These are phyloP conservation scores for Cyclocybe aegerita DNA, from an alignment of 768 basidiomycete genomes.

Conservation along the genomic window DNA sequence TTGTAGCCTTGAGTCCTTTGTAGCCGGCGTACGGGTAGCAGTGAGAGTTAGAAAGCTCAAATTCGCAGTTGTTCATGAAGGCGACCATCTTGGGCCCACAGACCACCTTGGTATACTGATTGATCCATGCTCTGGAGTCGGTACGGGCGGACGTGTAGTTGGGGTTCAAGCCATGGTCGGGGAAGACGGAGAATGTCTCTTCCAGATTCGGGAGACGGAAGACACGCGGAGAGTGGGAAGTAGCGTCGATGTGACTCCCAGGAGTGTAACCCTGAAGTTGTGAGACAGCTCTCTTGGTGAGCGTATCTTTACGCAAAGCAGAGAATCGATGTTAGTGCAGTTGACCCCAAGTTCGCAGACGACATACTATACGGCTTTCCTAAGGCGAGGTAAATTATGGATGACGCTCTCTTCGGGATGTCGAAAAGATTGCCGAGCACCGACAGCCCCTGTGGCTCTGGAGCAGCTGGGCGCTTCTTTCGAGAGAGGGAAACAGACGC, in stretches of 20 bases:
- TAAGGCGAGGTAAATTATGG: constrained; percentile 1
- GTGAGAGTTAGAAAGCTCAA: constrained; percentile 2
- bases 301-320: too few species aligned
- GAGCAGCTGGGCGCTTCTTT: background rate
- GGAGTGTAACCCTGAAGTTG: too few species aligned
- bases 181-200: constrained; percentile 6
- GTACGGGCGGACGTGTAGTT: background rate
- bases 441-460: background rate
- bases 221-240: background rate
- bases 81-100: constrained; percentile 7
- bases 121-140: constrained; percentile 5
- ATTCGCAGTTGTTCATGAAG: constrained; percentile 8
- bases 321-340: too few species aligned
- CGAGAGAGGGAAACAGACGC: background rate
- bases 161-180: constrained; percentile 3
- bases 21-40: constrained; percentile 1
- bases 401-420: constrained; percentile 3
- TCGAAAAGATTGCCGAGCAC: constrained; percentile 7
- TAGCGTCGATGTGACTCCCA: too few species aligned
- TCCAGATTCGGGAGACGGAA: constrained; percentile 6
- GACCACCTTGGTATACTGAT: constrained; percentile 5
- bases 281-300: too few species aligned
- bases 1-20: background rate
- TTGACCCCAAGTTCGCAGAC: too few species aligned
- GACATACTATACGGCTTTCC: constrained; percentile 2